Conservation (phyloP, 2,329 filamentous ascomycete species). For the Aspergillus hortae region DNA sequence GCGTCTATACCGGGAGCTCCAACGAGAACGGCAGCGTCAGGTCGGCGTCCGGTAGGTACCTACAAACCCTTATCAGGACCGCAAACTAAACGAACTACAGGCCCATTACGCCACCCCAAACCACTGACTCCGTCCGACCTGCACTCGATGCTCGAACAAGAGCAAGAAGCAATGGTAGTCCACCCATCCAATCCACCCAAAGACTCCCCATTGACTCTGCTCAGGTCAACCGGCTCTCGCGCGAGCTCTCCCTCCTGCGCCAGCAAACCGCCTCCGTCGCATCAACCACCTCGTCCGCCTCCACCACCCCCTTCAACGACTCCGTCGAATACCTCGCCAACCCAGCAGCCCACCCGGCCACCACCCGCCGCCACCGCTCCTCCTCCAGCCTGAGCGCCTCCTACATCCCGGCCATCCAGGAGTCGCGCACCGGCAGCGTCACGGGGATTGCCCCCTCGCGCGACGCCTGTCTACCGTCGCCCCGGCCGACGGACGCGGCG, state of each 20-base stretch:
- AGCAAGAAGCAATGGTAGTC: slow-evolving; percentile 86
- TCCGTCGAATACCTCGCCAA: slow-evolving; percentile 41
- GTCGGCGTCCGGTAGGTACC: slow-evolving; percentile 37
- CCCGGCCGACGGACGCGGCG: slow-evolving; percentile 25
- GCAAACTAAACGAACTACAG: slow-evolving; percentile 34
- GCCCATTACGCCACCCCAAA: slow-evolving; percentile 78
- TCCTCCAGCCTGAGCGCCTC: slow-evolving; percentile 52
- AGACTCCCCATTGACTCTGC: neutral
- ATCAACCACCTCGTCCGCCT: slow-evolving; percentile 57
- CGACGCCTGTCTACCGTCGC: slow-evolving; percentile 30
- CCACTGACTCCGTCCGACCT: slow-evolving; percentile 86
- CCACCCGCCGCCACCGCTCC: slow-evolving; percentile 54
- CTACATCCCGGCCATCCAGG: slow-evolving; percentile 36
- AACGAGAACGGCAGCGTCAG: slow-evolving; percentile 36
- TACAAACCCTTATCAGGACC: neutral
- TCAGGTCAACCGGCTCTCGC: slow-evolving; percentile 86
- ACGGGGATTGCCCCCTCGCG: slow-evolving; percentile 44
- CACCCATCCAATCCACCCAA: slow-evolving; percentile 10
- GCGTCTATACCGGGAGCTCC: slow-evolving; percentile 22
- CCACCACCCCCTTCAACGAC: slow-evolving; percentile 50
- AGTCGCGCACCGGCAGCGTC: slow-evolving; percentile 34
- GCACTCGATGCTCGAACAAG: slow-evolving; percentile 85
- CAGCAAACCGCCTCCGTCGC: slow-evolving; percentile 62
- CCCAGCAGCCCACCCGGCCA: slow-evolving; percentile 47
- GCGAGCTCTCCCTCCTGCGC: slow-evolving; percentile 82